Percentiles rank a stretch among this genome's conserved stretches.
Evolutionary conservation across 2,329 filamentous ascomycete genomes (phyloP).

Genomic region (Massarina eburnea): DNA sequence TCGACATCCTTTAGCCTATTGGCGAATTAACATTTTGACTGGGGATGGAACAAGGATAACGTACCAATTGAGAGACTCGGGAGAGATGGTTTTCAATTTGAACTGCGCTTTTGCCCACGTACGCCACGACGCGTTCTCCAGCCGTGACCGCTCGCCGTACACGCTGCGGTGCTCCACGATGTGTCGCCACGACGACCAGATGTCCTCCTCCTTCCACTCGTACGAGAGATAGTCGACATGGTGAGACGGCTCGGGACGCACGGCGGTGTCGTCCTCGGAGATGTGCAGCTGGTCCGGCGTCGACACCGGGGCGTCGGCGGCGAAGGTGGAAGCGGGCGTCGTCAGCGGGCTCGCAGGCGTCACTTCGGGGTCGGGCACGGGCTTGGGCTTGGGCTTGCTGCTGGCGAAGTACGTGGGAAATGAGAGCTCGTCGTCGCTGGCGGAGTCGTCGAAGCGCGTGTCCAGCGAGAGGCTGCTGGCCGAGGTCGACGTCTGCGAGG

Average conservation of each 20-base stretch:
- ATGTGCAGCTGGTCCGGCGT: conserved; percentile 57
- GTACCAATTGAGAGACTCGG: conserved; percentile 91
- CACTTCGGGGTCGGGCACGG: conserved; percentile 14
- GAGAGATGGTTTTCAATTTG: conserved; percentile 81
- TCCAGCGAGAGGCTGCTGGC: conserved; percentile 65
- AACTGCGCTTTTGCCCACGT: conserved; percentile 95
- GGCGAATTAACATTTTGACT: conserved; percentile 40
- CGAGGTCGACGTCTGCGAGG: conserved; percentile 56
- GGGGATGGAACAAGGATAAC: conserved; percentile 33
- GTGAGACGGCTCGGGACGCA: conserved; percentile 73
- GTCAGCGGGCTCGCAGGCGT: conserved; percentile 44
- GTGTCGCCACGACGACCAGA: conserved; percentile 96
- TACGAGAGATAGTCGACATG: conserved; percentile 97
- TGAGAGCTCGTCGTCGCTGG: conserved; percentile 46
- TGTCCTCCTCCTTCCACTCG: conserved; percentile 92
- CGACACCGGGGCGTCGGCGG: conserved; percentile 50
- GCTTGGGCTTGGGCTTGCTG: conserved; percentile 14
- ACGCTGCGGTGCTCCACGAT: conserved; percentile 77
- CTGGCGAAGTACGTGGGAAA: conserved; percentile 48
- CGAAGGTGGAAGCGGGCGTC: conserved; percentile 29
- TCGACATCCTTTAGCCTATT: conserved; percentile 92
- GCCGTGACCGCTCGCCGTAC: conserved; percentile 76
- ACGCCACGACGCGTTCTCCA: conserved; percentile 97
- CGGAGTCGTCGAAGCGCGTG: conserved; percentile 54
- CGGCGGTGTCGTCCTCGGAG: conserved; percentile 77